Conservation (phyloP, 495 filamentous ascomycete genomes). For the Xylaria palmicola region DNA sequence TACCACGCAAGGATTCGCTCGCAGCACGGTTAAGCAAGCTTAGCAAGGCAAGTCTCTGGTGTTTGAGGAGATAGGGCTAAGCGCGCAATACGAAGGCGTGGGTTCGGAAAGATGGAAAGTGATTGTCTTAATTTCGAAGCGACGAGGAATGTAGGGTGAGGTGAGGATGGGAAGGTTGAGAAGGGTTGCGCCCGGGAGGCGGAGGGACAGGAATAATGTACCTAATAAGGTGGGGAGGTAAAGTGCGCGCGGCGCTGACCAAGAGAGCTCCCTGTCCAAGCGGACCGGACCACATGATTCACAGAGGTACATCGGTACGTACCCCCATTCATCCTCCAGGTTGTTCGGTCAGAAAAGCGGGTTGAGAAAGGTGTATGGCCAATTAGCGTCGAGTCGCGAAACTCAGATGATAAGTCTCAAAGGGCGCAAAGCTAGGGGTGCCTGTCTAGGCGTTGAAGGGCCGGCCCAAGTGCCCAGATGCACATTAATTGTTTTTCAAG, state of each 20-base stretch:
- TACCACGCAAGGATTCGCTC: neutral
- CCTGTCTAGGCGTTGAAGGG: neutral
- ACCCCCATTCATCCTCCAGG: neutral
- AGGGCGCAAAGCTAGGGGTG: neutral
- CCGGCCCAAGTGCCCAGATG: neutral
- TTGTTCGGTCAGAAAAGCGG: constrained; percentile 15
- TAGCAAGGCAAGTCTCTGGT: no score
- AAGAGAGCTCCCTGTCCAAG: neutral
- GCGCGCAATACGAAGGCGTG: neutral
- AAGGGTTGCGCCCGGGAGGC: constrained; percentile 25
- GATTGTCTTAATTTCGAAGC: constrained; percentile 7
- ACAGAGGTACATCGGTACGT: constrained; percentile 4
- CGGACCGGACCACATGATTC: constrained; percentile 26
- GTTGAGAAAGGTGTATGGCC: constrained; percentile 1
- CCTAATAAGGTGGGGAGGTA: constrained; percentile 27
- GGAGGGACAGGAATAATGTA: constrained; percentile 31
- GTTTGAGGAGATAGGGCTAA: neutral
- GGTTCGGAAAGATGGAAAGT: neutral
- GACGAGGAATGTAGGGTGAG: constrained; percentile 1
- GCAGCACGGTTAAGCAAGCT: neutral
- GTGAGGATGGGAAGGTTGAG: constrained; percentile 22
- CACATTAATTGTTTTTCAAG: neutral
- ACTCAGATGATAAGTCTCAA: no score
- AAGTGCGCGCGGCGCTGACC: constrained; percentile 8
- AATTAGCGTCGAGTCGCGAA: constrained; percentile 11